Evolutionary conservation across 169 alveolate species (phyloP).

Genomic region (Gregarina niphandrodes): DNA sequence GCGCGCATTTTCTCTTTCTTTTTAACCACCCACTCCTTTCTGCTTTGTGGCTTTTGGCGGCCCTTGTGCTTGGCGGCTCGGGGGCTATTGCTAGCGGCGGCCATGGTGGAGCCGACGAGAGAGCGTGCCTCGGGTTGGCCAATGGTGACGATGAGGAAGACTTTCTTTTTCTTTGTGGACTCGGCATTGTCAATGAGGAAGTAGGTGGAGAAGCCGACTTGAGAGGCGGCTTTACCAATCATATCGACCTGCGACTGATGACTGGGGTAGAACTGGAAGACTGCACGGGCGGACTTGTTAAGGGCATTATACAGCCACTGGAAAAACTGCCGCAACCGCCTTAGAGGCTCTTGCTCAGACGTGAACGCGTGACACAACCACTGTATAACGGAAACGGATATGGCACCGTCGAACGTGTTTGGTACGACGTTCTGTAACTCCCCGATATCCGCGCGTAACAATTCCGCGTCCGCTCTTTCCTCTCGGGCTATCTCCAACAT

Average conservation of each 20-base stretch:
- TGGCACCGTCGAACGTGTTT: slow-evolving; percentile 69
- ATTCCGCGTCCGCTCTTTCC: slow-evolving; percentile 45
- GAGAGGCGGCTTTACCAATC: slow-evolving; percentile 50
- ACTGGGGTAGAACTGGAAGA: slow-evolving; percentile 21
- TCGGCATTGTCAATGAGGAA: slow-evolving; percentile 63
- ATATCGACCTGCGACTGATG: slow-evolving; percentile 36
- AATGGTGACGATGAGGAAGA: slow-evolving; percentile 5
- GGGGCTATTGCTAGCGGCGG: no score
- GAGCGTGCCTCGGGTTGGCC: background rate
- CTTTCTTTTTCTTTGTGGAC: slow-evolving; percentile 60
- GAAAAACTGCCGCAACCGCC: slow-evolving; percentile 48
- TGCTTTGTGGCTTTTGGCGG: slow-evolving; percentile 8
- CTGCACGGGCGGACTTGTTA: slow-evolving; percentile 56
- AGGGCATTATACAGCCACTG: slow-evolving; percentile 44
- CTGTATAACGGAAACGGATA: slow-evolving; percentile 64
- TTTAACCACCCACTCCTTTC: slow-evolving; percentile 34
- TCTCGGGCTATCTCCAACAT: slow-evolving; percentile 60
- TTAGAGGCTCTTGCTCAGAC: slow-evolving; percentile 40
- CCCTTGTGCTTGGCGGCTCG: background rate
- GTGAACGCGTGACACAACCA: slow-evolving; percentile 72
- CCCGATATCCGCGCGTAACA: slow-evolving; percentile 58
- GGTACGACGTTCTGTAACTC: slow-evolving; percentile 39
- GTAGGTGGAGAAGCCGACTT: slow-evolving; percentile 60
- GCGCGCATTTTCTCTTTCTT: slow-evolving; percentile 38
- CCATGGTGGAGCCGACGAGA: background rate